Evolutionary conservation across 2,329 filamentous ascomycete species (phyloP), one percentile per base, ranked within the genome.

Genomic region (Penicillium sp.): DNA sequence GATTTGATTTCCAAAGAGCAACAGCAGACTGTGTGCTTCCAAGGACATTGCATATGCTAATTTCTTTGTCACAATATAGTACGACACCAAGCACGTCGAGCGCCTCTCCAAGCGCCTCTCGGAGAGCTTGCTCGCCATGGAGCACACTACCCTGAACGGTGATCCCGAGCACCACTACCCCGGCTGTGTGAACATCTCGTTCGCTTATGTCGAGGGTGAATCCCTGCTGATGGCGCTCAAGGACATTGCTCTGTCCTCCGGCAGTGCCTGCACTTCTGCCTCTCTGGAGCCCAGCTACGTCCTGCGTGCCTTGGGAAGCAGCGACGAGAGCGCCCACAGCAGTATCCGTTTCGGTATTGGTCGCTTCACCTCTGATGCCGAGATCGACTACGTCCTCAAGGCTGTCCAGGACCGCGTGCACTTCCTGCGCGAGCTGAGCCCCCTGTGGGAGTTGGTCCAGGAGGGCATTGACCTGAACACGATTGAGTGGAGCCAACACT

Each of bases 401-500:
- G 94, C 95, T 0, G 95, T 99, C 0, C 86, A 86, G 76, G 92
- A 96, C 75, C 87, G 95, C 55, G 95, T 99, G 46, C 90, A 87
- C 16, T 98, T 98, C 83, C 82, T 99, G 71, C 87, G 95, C 70
- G 95, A 99, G 81, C 83, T 99, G 68, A 97, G 93, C 75, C 95
- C 95, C 42, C 81, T 99, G 59, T 99, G 95, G 95, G 95, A 99
- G 80, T 81, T 99, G 66, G 95, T 99, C 13, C 95, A 99, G 80
- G 95, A 99, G 77, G 95, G 95, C 16, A 87, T 99, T 65, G 95
- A 97, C 74, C 81, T 99, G 68, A 91, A 96, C 79, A 97, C 92
- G 46, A 99, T 99, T 72, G 89, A 99, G 80, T 99, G 95, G 95
- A 96, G 91, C 75, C 93, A 97, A 82, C 95, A 99, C 79, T 98